Percentiles rank a stretch among this genome's conserved stretches.
These are phyloP conservation scores for Aspergillus wentii DNA, from an alignment of 495 filamentous ascomycete genomes.

Conservation along the genomic window DNA sequence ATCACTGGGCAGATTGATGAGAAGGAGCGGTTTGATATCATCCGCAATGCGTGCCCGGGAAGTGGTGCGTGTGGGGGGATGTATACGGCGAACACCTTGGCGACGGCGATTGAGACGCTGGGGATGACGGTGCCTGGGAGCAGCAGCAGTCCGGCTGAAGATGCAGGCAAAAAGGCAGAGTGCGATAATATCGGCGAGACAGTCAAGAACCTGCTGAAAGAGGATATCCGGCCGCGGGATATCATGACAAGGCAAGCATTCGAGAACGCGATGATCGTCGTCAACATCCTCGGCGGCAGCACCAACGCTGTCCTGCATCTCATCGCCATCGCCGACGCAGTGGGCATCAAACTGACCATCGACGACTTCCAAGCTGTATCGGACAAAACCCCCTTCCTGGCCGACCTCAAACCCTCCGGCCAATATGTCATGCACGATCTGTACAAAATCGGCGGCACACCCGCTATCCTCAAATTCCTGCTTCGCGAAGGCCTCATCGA, in stretches of 20 bases:
- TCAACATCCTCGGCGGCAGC: slow-evolving; percentile 81
- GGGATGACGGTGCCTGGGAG: slow-evolving; percentile 83
- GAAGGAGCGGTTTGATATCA: slow-evolving; percentile 77
- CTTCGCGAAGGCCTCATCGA: slow-evolving; percentile 76
- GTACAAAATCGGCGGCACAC: slow-evolving; percentile 76
- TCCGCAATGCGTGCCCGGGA: slow-evolving; percentile 79
- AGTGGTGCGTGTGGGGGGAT: slow-evolving; percentile 85
- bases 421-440: slow-evolving; percentile 87
- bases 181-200: slow-evolving; percentile 70
- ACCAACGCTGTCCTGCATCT: slow-evolving; percentile 89
- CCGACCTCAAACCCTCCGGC: slow-evolving; percentile 84
- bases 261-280: slow-evolving; percentile 82
- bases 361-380: slow-evolving; percentile 88
- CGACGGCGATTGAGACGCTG: slow-evolving; percentile 80
- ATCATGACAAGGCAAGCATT: slow-evolving; percentile 78
- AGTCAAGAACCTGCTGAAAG: slow-evolving; percentile 67
- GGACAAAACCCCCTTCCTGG: slow-evolving; percentile 75
- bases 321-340: slow-evolving; percentile 80
- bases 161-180: slow-evolving; percentile 67
- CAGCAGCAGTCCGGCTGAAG: slow-evolving; percentile 75
- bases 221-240: slow-evolving; percentile 74
- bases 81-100: slow-evolving; percentile 95
- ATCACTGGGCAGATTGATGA: slow-evolving; percentile 77
- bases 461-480: slow-evolving; percentile 76
- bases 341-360: slow-evolving; percentile 78